Evolutionary conservation across 495 filamentous ascomycete species (phyloP).

Genomic region (Penicillium pulvis): DNA sequence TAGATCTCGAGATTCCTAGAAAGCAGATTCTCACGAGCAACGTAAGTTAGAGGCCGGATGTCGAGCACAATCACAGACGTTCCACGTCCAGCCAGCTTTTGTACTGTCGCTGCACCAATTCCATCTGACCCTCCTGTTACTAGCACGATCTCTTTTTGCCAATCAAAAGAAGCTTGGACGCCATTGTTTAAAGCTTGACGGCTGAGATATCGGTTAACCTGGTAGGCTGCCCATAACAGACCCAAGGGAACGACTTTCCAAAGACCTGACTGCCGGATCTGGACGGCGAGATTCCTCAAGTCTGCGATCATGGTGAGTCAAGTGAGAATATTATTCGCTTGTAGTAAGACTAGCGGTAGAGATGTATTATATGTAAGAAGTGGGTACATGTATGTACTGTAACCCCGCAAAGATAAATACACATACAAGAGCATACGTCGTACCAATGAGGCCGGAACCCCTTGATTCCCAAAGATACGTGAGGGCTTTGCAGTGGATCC

Average conservation of each 20-base stretch:
- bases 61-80: conserved; percentile 11
- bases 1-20: neutral
- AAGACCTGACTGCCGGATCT: neutral
- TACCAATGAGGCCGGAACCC: neutral
- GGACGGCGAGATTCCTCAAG: neutral
- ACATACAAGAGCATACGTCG: neutral
- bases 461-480: neutral
- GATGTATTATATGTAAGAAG: neutral
- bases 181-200: neutral
- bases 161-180: conserved; percentile 19
- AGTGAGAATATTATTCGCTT: neutral
- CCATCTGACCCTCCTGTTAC: conserved; percentile 13
- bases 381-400: neutral
- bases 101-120: conserved; percentile 10
- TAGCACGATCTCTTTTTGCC: conserved; percentile 18
- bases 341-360: neutral
- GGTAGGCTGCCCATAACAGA: neutral
- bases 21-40: conserved; percentile 3
- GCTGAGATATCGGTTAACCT: conserved; percentile 3
- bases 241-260: neutral
- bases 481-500: neutral
- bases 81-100: conserved; percentile 9
- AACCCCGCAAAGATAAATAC: neutral
- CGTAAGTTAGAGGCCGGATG: conserved; percentile 10
- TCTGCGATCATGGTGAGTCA: neutral